Evolutionary conservation across 129 eudicot genomes (phyloP), one percentile per base, ranked within the genome.

Genomic region (Scalesia atractyloides): DNA sequence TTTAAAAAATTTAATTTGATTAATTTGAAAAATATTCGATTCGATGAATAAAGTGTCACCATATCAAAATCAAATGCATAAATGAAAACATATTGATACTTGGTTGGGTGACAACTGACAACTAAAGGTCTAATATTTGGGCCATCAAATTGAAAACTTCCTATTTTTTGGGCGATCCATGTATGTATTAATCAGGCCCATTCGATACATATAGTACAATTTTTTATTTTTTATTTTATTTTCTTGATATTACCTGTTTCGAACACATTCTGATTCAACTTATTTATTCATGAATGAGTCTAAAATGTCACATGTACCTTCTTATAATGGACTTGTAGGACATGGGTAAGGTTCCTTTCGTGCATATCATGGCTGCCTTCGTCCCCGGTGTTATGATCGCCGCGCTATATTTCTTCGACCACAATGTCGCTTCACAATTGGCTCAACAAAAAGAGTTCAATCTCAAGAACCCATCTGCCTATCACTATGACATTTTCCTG

Each of bases 351-450:
- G 84, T 86, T 48, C 88, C 91, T 59, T 39, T 71, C 2, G 66
- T 17, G 41, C 82, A 87, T 70, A 79, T 87, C 64, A 63, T 87
- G 64, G 88, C 71, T 43, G 92, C 92, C 53, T 58, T 75, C 62
- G 66, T 87, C 22, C 88, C 92, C 1, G 92, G 85, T 41, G 44
- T 84, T 12, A 87, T 87, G 89, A 79, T 87, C 22, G 88, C 89
- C 1, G 88, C 81, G 30, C 85, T 87, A 16, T 84, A 84, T 66
- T 86, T 83, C 76, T 86, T 86, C 41, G 86, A 83, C 26, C 88
- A 86, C 62, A 81, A 86, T 26, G 91, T 86, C 67, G 91, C 88
- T 54, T 83, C 91, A 53, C 91, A 86, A 52, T 16, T 86, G 80
- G 91, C 88, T 46, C 91, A 86, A 43, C 84, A 74, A 53, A 74